Percentiles rank a stretch among this genome's conserved stretches.
Evolutionary conservation across 169 alveolate genomes (phyloP).

Genomic region (Plasmodium knowlesi): DNA sequence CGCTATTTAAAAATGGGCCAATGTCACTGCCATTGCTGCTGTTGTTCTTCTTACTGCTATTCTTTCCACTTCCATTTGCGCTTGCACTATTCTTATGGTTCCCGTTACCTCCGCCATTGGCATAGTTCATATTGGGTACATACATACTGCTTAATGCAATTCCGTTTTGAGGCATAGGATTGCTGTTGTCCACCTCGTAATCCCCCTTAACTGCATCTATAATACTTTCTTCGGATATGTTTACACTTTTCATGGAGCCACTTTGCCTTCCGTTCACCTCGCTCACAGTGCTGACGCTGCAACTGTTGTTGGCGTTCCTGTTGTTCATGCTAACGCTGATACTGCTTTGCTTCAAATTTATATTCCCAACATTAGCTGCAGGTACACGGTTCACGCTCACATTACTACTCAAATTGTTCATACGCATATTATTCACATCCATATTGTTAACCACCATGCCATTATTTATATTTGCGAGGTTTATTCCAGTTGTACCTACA

Average conservation of each 20-base stretch:
- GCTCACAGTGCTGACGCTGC: neutral
- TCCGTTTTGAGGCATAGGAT: neutral
- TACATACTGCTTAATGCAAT: neutral
- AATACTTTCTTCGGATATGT: slow-evolving; percentile 10
- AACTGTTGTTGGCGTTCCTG: neutral
- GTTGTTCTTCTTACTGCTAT: neutral
- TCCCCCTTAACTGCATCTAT: neutral
- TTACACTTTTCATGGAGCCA: neutral
- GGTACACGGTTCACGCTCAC: neutral
- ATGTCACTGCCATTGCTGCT: neutral
- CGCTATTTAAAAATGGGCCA: slow-evolving; percentile 9
- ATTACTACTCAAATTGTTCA: neutral
- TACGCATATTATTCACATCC: neutral
- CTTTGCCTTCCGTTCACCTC: slow-evolving; percentile 13
- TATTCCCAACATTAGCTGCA: neutral
- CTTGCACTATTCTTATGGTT: neutral
- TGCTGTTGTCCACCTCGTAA: neutral
- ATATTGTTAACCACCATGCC: neutral
- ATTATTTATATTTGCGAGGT: neutral
- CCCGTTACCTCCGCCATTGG: neutral
- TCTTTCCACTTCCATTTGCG: neutral
- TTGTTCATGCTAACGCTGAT: neutral
- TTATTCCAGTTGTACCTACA: neutral
- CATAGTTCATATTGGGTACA: neutral
- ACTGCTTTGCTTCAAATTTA: neutral